Base-by-base conservation (phyloP, 1,284 basidiomycete species). In the Jaminaea rosea region DNA sequence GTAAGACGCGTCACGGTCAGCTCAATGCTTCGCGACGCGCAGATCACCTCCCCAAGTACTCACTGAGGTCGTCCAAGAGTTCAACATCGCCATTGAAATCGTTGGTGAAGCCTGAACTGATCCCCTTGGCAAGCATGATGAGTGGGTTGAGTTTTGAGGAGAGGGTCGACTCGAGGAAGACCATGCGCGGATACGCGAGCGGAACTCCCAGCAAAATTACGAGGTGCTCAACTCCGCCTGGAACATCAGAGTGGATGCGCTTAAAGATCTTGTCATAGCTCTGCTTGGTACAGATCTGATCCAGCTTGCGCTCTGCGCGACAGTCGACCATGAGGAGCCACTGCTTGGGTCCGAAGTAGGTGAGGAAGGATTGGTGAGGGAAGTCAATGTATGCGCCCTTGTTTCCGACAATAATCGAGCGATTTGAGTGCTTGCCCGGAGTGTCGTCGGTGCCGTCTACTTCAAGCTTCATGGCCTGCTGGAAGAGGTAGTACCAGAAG, bases 11-110 rank as follows among this genome's bases (percentile, higher is more conserved):
- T n/a, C n/a, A n/a, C n/a, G n/a, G n/a, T n/a, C n/a, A n/a, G n/a
- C n/a, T n/a, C n/a, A n/a, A n/a, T n/a, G n/a, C n/a, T n/a, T n/a
- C n/a, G n/a, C n/a, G n/a, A n/a, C n/a, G n/a, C n/a, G n/a, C n/a
- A n/a, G n/a, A n/a, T n/a, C n/a, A 23, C 29, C 26, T 41, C 26
- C 29, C n/a, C n/a, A n/a, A n/a, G n/a, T n/a, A n/a, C n/a, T n/a
- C n/a, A n/a, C n/a, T 62, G 15, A 75, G 49, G 44, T 75, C 74
- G 44, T 75, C 74, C 10, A 74, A 62, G 10, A 74, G 56, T 47
- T 74, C 73, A 9, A 69, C 72, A 28, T 72, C 61, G 26, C 69
- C 73, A 50, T 75, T 71, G 32, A 71, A 74, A 49, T 65, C 61
- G 63, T 73, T 73, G 48, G 64, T 68, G 49, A 73, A 72, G 1